These are phyloP conservation scores for Turnera subulata DNA, from an alignment of 345 rosid genomes.

Conservation along the genomic window DNA sequence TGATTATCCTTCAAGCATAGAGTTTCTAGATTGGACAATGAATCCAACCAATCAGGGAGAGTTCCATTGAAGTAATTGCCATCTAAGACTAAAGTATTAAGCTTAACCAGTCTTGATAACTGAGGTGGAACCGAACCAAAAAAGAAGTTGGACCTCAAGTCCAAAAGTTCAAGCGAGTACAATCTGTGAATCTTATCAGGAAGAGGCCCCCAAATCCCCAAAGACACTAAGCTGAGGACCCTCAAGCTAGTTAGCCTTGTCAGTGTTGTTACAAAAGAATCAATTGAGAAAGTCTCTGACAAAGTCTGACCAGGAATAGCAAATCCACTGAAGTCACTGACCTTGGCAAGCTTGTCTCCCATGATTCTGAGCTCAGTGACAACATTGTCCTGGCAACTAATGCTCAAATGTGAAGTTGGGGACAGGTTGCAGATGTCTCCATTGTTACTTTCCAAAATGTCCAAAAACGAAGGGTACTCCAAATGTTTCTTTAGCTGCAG, in stretches of 20 bases:
- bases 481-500: constrained; percentile 78
- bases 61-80: constrained; percentile 69
- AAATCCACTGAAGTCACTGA: constrained; percentile 50
- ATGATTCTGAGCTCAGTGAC: constrained; percentile 75
- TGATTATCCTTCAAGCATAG: constrained; percentile 66
- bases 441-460: constrained; percentile 51
- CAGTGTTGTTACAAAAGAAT: constrained; percentile 77
- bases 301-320: constrained; percentile 63
- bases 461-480: constrained; percentile 68
- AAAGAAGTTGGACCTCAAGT: constrained; percentile 81
- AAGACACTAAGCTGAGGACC: constrained; percentile 69
- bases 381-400: constrained; percentile 55
- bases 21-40: constrained; percentile 54
- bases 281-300: constrained; percentile 64
- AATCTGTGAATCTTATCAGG: constrained; percentile 86
- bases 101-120: constrained; percentile 68
- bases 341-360: constrained; percentile 65
- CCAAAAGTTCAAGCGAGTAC: constrained; percentile 68
- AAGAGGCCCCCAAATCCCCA: constrained; percentile 88
- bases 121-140: constrained; percentile 69
- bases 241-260: constrained; percentile 76
- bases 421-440: constrained; percentile 67
- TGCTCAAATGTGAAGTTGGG: constrained; percentile 50
- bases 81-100: constrained; percentile 62
- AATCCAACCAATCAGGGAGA: constrained; percentile 64